Conservation (phyloP, 2,329 filamentous ascomycete species). For the Thielaviopsis populi region DNA sequence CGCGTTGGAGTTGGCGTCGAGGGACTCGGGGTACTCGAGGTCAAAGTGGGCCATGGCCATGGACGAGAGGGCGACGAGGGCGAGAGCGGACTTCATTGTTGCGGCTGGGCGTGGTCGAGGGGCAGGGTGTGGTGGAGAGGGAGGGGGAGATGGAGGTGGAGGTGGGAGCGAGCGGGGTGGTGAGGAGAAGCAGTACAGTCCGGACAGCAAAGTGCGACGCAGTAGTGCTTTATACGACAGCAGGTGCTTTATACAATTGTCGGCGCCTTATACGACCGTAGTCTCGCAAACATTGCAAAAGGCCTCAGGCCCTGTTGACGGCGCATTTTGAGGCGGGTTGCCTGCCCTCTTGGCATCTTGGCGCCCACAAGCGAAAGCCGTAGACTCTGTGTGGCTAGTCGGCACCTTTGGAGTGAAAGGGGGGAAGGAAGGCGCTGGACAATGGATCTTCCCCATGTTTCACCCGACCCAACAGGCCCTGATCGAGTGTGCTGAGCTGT, state of each 20-base stretch:
- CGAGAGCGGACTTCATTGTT: conserved; percentile 16
- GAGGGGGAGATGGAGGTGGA: background rate
- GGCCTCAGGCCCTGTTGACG: background rate
- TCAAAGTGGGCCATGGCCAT: conserved; percentile 14
- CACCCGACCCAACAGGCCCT: background rate
- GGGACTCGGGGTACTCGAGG: conserved; percentile 10
- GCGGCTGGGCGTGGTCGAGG: conserved; percentile 12
- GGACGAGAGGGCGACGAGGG: conserved; percentile 10
- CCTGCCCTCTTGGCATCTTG: background rate
- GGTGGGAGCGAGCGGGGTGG: background rate
- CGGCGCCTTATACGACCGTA: too few species aligned
- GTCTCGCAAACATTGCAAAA: background rate
- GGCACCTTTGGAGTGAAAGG: background rate
- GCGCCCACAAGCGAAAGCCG: background rate
- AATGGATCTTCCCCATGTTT: background rate
- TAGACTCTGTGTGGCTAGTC: background rate
- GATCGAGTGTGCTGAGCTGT: background rate
- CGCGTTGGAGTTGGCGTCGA: conserved; percentile 13
- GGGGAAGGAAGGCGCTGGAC: background rate
- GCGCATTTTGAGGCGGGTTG: background rate
- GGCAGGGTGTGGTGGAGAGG: background rate
- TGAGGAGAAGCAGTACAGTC: background rate
- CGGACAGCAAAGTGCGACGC: too few species aligned
- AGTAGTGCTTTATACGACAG: too few species aligned
- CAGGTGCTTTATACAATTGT: too few species aligned